Percentiles rank a stretch among this genome's conserved stretches.
phyloP scores from a whole-genome alignment of 1,284 basidiomycete genomes.

The Boletellus deceptivus region DNA sequence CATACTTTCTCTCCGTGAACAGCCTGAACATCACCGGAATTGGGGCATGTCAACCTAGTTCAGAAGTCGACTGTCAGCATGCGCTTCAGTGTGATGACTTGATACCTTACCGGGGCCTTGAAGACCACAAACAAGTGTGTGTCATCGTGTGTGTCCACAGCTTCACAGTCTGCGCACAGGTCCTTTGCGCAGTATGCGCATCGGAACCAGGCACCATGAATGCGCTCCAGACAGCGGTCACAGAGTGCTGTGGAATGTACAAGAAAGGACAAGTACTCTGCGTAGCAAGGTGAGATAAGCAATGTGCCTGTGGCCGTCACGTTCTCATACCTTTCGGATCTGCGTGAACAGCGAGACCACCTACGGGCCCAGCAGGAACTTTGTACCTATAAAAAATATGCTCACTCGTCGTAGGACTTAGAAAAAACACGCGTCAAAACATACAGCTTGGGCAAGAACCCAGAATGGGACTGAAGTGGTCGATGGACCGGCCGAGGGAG shows the following conservation, averaged over 20 bases:
- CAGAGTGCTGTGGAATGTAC: conserved; percentile 68
- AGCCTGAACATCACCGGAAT: conserved; percentile 45
- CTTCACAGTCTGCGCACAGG: conserved; percentile 77
- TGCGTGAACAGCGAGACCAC: conserved; percentile 37
- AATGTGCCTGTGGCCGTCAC: background rate
- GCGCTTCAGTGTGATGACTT: background rate
- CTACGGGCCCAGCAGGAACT: conserved; percentile 59
- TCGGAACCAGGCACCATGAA: conserved; percentile 82
- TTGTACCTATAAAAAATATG: conserved; percentile 47
- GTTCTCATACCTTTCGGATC: conserved; percentile 57
- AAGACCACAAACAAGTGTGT: conserved; percentile 84
- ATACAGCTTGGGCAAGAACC: conserved; percentile 71
- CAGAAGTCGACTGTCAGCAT: conserved; percentile 3
- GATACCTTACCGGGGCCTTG: conserved; percentile 65
- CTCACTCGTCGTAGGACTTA: conserved; percentile 14
- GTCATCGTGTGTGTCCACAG: conserved; percentile 74
- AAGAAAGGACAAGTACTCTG: conserved; percentile 70
- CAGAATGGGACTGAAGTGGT: conserved; percentile 57
- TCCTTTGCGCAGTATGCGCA: conserved; percentile 85
- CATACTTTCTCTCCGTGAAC: background rate
- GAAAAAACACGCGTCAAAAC: background rate
- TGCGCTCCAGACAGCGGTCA: conserved; percentile 71
- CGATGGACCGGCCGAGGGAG: conserved; percentile 73
- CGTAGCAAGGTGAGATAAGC: background rate
- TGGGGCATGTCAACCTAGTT: conserved; percentile 57